Base-by-base conservation (phyloP, 495 filamentous ascomycete genomes). In the Aspergillus sparsus region DNA sequence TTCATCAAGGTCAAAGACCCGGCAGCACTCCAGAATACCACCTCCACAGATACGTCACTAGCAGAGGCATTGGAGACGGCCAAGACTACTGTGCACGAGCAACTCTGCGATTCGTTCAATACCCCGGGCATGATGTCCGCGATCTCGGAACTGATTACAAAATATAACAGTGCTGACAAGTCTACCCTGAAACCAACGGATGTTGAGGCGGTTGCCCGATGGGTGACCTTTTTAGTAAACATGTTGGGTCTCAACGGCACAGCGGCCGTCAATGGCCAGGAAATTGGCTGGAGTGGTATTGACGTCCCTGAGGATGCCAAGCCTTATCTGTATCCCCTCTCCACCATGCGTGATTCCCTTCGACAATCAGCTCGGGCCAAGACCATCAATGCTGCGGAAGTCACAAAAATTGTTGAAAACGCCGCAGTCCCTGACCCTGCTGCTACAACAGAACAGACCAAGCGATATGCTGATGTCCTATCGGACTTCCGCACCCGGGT, bases 91-190 rank as follows among this genome's bases (percentile, higher is more conserved):
- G 77, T 92, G 7, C 70, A 91, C 57, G 74, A 79, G 11, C 87
- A 87, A 0, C 80, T 98, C 12, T 83, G 81, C 70, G 91, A 98
- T 74, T 96, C 92, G 0, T 97, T 98, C 75, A 84, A 98, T 66
- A 98, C 94, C 1, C 82, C 88, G 10, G 74, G 74, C 31, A 90
- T 85, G 3, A 91, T 98, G 89, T 78, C 80, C 31, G 69, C 83
- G 11, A 86, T 98, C 54, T 84, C 84, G 3, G 82, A 88, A 46
- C 80, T 97, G 10, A 87, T 98, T 58, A 82, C 83, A 6, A 81
- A 88, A 50, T 85, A 85, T 56, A 93, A 95, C 73, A 82, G 82
- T 55, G 68, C 69, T 12, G 86, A 89, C 71, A 91, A 90, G 67
- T 68, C 78, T 13, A 74, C 80, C 31, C 53, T 83, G 31, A 78